A percentile compares a stretch with the other conserved stretches of the same genome.
phyloP scores from a whole-genome alignment of 73 alveolate species.

The Durusdinium trenchii region DNA sequence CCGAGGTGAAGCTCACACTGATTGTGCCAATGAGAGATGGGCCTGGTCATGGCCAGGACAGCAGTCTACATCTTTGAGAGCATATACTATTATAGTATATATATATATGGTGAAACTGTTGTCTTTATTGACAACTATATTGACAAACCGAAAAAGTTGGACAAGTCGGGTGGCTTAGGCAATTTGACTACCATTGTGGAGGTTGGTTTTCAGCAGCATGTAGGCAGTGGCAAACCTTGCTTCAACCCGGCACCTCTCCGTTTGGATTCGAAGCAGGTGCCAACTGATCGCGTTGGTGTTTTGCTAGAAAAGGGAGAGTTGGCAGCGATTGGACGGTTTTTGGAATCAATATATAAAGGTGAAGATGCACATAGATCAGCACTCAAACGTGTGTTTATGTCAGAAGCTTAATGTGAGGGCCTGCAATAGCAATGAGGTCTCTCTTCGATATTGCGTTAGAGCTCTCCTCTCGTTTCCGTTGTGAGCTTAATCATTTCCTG shows the following conservation, averaged over 20 bases:
- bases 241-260: slow-evolving; percentile 68
- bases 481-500: neutral
- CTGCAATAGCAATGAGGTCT: slow-evolving; percentile 7
- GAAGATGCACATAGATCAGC: no score
- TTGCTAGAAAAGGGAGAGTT: neutral
- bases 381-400: neutral
- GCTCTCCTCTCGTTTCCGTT: slow-evolving; percentile 68
- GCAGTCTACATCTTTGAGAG: no score
- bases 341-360: no score
- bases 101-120: no score
- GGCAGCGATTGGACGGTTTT: no score
- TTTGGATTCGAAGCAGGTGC: slow-evolving; percentile 14
- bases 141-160: no score
- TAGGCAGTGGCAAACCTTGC: slow-evolving; percentile 66
- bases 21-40: slow-evolving; percentile 94
- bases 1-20: slow-evolving; percentile 67
- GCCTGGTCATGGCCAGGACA: slow-evolving; percentile 85
- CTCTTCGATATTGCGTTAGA: slow-evolving; percentile 72
- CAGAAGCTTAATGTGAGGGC: neutral
- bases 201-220: no score
- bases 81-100: no score
- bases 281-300: neutral
- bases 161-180: no score
- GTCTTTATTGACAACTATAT: no score
- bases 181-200: no score